Evolutionary conservation across 2,329 filamentous ascomycete genomes (phyloP).

Genomic region (Aspergillus bombycis): DNA sequence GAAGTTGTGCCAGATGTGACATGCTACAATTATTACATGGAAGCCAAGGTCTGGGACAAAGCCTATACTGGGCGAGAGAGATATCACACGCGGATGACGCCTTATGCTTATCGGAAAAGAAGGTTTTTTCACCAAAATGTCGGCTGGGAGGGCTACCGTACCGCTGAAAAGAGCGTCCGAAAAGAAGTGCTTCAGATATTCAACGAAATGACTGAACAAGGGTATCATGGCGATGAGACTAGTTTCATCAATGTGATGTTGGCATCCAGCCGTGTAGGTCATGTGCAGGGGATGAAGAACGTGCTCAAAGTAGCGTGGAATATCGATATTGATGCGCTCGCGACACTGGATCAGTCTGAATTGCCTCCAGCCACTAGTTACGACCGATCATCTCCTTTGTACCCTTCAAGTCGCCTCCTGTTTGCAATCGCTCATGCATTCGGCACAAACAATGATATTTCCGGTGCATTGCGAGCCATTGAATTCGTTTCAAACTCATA

Average conservation of each 20-base stretch:
- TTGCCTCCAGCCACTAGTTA: slow-evolving; percentile 45
- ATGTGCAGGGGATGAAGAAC: slow-evolving; percentile 49
- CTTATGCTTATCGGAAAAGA: slow-evolving; percentile 35
- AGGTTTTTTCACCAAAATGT: slow-evolving; percentile 16
- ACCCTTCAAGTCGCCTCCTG: slow-evolving; percentile 63
- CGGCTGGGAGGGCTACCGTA: slow-evolving; percentile 37
- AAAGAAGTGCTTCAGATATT: slow-evolving; percentile 47
- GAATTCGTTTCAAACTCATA: slow-evolving; percentile 66
- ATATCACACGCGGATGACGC: slow-evolving; percentile 42
- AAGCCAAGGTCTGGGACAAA: slow-evolving; percentile 52
- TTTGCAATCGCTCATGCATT: slow-evolving; percentile 70
- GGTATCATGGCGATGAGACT: slow-evolving; percentile 52
- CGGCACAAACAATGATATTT: slow-evolving; percentile 66
- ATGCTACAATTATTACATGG: slow-evolving; percentile 61
- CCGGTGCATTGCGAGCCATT: slow-evolving; percentile 61
- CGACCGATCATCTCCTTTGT: slow-evolving; percentile 55
- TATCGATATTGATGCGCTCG: slow-evolving; percentile 52
- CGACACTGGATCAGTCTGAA: slow-evolving; percentile 35
- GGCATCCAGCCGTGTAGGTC: slow-evolving; percentile 57
- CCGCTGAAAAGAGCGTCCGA: slow-evolving; percentile 36
- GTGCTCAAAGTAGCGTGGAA: slow-evolving; percentile 59
- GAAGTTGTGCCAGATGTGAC: slow-evolving; percentile 48
- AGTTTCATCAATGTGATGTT: slow-evolving; percentile 59
- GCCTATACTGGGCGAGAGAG: slow-evolving; percentile 43
- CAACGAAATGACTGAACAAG: slow-evolving; percentile 50